These are phyloP conservation scores for Ailanthus altissimus DNA, from an alignment of 345 rosid species.

Conservation along the genomic window DNA sequence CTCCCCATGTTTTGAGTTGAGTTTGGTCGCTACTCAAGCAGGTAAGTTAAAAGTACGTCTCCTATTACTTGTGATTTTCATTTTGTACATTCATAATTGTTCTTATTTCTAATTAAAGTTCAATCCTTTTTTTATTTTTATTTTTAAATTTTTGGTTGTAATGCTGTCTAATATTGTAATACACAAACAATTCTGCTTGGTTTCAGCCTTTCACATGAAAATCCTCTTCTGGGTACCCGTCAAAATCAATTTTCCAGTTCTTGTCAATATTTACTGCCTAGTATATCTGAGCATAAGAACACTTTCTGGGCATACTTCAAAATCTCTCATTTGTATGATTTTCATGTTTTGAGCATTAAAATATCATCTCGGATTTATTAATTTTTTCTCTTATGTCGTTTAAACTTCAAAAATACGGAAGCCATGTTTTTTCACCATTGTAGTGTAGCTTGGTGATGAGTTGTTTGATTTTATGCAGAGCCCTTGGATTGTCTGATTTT, in stretches of 20 bases:
- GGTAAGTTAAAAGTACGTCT: not conserved
- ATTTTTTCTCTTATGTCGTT: not conserved
- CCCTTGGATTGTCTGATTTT: constrained; percentile 13
- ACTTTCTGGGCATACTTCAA: not conserved
- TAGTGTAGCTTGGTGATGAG: constrained; percentile 21
- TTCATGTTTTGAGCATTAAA: not conserved
- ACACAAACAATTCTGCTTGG: not conserved
- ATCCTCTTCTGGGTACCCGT: not conserved
- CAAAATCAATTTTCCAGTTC: not conserved
- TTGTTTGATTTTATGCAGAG: constrained; percentile 42
- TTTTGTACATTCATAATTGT: not conserved
- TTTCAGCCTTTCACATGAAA: not conserved
- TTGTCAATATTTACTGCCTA: not conserved
- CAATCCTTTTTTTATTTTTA: no score
- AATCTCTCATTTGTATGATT: not conserved
- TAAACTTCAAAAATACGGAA: no score
- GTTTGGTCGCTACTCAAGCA: not conserved
- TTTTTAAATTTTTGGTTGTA: no score
- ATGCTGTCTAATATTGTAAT: not conserved
- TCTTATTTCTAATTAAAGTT: not conserved
- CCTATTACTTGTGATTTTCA: not conserved
- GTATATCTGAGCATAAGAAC: not conserved
- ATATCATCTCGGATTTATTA: not conserved
- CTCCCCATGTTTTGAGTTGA: not conserved
- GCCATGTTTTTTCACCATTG: not conserved